Evolutionary conservation across 495 filamentous ascomycete species (phyloP), one percentile per base, ranked within the genome.

Genomic region (Beverwykella pulmonaria): DNA sequence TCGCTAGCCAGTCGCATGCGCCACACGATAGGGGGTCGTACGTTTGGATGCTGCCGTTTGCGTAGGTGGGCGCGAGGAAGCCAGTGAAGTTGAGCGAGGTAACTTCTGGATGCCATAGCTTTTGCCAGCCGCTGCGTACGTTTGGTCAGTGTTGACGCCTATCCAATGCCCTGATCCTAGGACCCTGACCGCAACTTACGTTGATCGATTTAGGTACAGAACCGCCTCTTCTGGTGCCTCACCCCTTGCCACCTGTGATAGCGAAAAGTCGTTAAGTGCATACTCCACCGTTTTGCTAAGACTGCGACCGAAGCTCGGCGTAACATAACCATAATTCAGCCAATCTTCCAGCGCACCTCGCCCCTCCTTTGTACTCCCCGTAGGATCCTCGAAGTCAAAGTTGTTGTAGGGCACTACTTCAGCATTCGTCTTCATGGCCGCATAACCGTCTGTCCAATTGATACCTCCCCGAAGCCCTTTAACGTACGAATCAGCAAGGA

Each of bases 71-170:
- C 1, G 69, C 62, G 23, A 75, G 34, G 57, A 75, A 76, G 19
- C 74, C 74, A 34, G 32, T 34, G 32, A 34, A 34, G 32, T 34
- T 34, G 32, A 34, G 32, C 12, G 65, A 70, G 62, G 72, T 75
- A 4, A 30, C 23, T 50, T 89, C 81, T 0, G 78, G 67, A 34
- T 88, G 87, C 80, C 82, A 91, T 55, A 92, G 75, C 58, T 89
- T 88, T 53, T 80, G 69, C 89, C 89, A 92, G 73, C 90, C 88
- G 82, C 39, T 75, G 72, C 32, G 12, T 34, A 12, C 12, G n/a
- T 34, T 6, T 6, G 32, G 12, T 34, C 32, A 34, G 32, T 34
- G 12, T 34, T 12, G 12, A 12, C 32, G 12, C 6, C 12, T 34
- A 6, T 34, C 12, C 32, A n/a, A n/a, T n/a, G n/a, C n/a, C n/a